Base-by-base conservation (phyloP, 805 yeast species). In the Saccharomycopsis sp. region DNA sequence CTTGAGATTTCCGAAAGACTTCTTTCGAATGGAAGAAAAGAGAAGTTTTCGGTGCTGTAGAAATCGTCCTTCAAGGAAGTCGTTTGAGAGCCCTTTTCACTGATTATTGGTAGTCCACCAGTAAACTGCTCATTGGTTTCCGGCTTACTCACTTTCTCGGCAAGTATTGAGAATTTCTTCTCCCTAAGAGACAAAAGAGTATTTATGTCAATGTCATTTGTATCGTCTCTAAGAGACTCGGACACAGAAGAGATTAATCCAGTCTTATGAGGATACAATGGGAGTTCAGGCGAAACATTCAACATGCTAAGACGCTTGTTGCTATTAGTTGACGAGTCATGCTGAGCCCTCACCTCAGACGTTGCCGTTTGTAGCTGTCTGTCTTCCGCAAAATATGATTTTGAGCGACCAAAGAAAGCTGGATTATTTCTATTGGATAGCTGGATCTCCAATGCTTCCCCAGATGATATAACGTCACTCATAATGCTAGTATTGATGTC, bases 381-480 rank as follows among this genome's bases (percentile, higher is more conserved):
- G 37, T 29, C 37, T 29, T 29, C 9, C 12, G 5, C 12, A 7
- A 12, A 29, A 7, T 29, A 5, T 7, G 12, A 7, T 7, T 29
- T 29, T 5, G 37, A 29, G 9, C 37, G 5, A 29, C 12, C 12
- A 12, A 29, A 29, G 16, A 44, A 12, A 7, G 21, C 16, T 12
- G 7, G 9, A 44, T 20, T 18, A 44, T 44, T 44, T 16, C 48
- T 44, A 44, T 44, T n/a, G 48, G 18, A 12, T 7, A 44, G 12
- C 18, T 7, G 48, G 8, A 44, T 44, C 16, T 44, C 48, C 48
- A 44, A 12, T 7, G 48, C 48, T 44, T 44, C 48, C 16, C 48
- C 48, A 44, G 48, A 44, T 7, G 48, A 44, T 16, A 44, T 44
- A 44, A 44, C 48, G 16, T 44, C 48, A 44, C 48, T 44, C 48